Conservation (phyloP, 441 rosid species). For the Erodium texanum region DNA sequence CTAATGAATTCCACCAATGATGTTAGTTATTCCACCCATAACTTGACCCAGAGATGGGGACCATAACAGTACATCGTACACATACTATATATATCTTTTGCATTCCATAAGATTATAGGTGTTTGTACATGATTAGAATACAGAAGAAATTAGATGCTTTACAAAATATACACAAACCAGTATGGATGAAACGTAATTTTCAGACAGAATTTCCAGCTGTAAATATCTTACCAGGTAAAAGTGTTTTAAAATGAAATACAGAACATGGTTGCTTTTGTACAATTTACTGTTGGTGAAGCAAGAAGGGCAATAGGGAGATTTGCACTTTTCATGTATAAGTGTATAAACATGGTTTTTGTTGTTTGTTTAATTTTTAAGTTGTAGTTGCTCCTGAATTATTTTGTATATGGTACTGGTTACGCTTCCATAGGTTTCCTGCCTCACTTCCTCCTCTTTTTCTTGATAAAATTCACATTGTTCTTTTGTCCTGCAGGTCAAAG, state of each 20-base stretch:
- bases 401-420: not conserved
- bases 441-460: not conserved
- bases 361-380: not conserved
- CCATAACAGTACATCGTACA: no score
- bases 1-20: no score
- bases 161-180: no score
- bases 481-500: constrained; percentile 48
- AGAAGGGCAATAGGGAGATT: not conserved
- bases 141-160: no score
- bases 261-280: not conserved
- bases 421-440: not conserved
- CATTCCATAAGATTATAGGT: no score
- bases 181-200: not conserved
- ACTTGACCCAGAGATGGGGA: no score
- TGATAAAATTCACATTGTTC: not conserved
- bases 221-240: not conserved
- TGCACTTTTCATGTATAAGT: not conserved
- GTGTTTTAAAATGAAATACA: no score
- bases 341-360: not conserved
- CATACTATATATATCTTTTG: no score
- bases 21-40: no score
- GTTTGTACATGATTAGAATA: no score
- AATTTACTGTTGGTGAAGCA: not conserved
- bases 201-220: not conserved
- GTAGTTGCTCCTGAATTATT: not conserved